phyloP scores from a whole-genome alignment of 139 green algal genomes.

The Chlorokybus atmophyticus region DNA sequence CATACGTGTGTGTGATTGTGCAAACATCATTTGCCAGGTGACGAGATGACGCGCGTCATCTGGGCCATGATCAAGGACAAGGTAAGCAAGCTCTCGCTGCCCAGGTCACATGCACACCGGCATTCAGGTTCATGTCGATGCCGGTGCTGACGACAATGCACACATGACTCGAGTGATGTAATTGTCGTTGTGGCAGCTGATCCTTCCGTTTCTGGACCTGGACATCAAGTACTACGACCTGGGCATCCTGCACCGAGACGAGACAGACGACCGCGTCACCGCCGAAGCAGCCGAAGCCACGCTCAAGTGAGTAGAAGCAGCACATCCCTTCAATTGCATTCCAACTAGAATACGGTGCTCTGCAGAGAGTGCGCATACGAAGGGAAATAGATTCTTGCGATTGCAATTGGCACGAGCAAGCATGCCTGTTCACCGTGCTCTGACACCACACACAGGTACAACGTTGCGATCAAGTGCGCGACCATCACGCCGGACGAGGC shows the following conservation, averaged over 20 bases:
- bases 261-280: conserved; percentile 72
- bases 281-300: conserved; percentile 71
- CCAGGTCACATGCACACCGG: too few relatives aligned
- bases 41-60: conserved; percentile 53
- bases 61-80: conserved; percentile 89
- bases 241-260: conserved; percentile 63
- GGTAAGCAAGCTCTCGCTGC: too few relatives aligned
- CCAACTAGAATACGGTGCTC: too few relatives aligned
- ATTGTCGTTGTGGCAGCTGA: conserved; percentile 57
- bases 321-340: too few relatives aligned
- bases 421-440: not conserved
- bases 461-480: conserved; percentile 93
- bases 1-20: conserved; percentile 1
- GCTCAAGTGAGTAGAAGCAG: conserved; percentile 29
- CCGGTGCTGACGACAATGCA: too few relatives aligned
- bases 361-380: too few relatives aligned
- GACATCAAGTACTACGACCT: conserved; percentile 90
- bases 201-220: conserved; percentile 84
- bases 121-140: too few relatives aligned
- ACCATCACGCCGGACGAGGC: conserved; percentile 95
- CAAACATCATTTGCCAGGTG: conserved; percentile 71
- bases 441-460: conserved; percentile 44
- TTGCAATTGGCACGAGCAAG: not conserved
- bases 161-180: not conserved
- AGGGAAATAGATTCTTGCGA: too few relatives aligned